Conservation (phyloP, 2,329 filamentous ascomycete genomes). For the Ascomycota sp. region DNA sequence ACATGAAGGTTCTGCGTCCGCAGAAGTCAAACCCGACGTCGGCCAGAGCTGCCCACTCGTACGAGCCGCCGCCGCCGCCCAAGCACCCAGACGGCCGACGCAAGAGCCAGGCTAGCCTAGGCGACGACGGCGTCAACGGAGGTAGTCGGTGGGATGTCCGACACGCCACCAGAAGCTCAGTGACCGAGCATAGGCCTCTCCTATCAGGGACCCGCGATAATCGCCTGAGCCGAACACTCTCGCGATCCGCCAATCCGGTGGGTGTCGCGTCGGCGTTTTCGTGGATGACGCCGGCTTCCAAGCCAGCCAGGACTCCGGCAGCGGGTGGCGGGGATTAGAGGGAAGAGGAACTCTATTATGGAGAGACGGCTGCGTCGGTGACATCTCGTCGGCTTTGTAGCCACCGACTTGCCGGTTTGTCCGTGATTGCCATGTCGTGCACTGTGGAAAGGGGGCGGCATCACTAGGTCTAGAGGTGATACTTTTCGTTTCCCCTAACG, state of each 20-base stretch:
- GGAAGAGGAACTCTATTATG: too few relatives aligned
- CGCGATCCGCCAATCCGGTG: slow-evolving; percentile 57
- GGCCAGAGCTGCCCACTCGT: slow-evolving; percentile 26
- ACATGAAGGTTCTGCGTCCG: slow-evolving; percentile 82
- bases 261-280: slow-evolving; percentile 87
- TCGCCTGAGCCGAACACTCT: slow-evolving; percentile 19
- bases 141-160: slow-evolving; percentile 32
- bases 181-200: too few relatives aligned
- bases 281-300: slow-evolving; percentile 50
- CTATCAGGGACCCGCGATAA: slow-evolving; percentile 16
- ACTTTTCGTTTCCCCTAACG: too few relatives aligned
- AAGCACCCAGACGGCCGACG: slow-evolving; percentile 29
- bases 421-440: background rate
- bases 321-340: background rate
- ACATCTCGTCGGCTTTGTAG: background rate
- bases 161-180: too few relatives aligned
- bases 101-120: slow-evolving; percentile 26
- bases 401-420: background rate
- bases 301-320: slow-evolving; percentile 14
- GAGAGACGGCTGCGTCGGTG: too few relatives aligned
- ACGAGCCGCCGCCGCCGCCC: slow-evolving; percentile 27
- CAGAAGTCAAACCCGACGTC: slow-evolving; percentile 40
- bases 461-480: background rate
- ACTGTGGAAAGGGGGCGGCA: background rate
- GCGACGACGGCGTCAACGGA: slow-evolving; percentile 10